These are phyloP conservation scores for Jamesozyma lodderae DNA, from an alignment of 805 yeast species.

Conservation along the genomic window DNA sequence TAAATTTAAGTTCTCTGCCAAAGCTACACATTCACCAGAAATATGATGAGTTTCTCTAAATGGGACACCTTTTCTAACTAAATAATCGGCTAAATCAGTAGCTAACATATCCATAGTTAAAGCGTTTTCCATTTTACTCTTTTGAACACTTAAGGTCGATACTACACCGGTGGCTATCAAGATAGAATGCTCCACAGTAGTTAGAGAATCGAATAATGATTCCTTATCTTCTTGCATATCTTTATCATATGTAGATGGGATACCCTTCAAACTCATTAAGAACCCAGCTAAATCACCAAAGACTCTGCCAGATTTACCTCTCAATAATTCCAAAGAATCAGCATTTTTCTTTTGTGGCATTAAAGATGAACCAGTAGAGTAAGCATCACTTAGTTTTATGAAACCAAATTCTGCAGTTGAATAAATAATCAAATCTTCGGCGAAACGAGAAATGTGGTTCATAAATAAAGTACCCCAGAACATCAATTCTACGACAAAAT, in stretches of 20 bases:
- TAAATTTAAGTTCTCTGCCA: constrained; percentile 69
- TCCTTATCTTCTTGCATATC: constrained; percentile 99
- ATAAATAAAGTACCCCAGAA: constrained; percentile 93
- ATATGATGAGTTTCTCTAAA: constrained; percentile 99
- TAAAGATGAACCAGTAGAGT: constrained; percentile 94
- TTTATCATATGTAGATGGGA: constrained; percentile 95
- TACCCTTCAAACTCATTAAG: constrained; percentile 92
- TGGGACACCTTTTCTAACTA: constrained; percentile 96
- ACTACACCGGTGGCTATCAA: constrained; percentile 94
- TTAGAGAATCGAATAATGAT: constrained; percentile 86
- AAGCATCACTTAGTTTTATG: constrained; percentile 88
- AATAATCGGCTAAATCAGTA: constrained; percentile 94
- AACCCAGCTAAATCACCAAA: constrained; percentile 94
- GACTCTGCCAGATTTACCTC: constrained; percentile 97
- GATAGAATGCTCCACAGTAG: constrained; percentile 88
- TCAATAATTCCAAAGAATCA: constrained; percentile 84
- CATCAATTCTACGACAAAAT: constrained; percentile 89
- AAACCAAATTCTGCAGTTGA: constrained; percentile 98
- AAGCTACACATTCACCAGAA: constrained; percentile 93
- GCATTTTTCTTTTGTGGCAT: constrained; percentile 99
- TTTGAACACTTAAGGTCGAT: constrained; percentile 70
- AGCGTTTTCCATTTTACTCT: constrained; percentile 72
- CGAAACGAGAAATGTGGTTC: constrained; percentile 90
- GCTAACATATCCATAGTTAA: constrained; percentile 99
- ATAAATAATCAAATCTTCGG: constrained; percentile 91